Evolutionary conservation across 139 green algal species (phyloP), one percentile per base, ranked within the genome.

Genomic region (Microglena sp.): DNA sequence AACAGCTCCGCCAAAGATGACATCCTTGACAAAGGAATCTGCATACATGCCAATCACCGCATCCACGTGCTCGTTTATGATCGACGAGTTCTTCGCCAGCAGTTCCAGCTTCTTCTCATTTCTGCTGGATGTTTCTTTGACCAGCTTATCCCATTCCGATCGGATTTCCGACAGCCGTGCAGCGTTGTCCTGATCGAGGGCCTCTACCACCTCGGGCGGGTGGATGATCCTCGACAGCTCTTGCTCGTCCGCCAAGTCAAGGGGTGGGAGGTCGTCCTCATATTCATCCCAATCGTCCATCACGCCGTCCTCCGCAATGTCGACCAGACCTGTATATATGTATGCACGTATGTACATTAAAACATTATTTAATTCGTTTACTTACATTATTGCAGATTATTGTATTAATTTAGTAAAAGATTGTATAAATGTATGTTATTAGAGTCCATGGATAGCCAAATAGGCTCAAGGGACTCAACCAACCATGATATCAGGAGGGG

Each of bases 141-240:
- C n/a, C 32, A 80, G 33, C 26, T 27, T 34, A n/a, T 63, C 67
- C 73, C 73, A 80, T 24, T 54, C 44, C 2, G 5, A 26, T 1
- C 73, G 64, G 28, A 80, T 75, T 26, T 55, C 46, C 8, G 35
- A 60, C 40, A 80, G 68, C 0, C 63, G 46, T 0, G 22, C 54
- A 2, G 63, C 44, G 44, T 80, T 80, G n/a, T 3, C 2, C 0
- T 56, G 45, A 32, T 78, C 72, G 18, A 66, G 66, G 62, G 53
- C 66, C 56, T 46, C 35, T 4, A 80, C 73, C 40, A 80, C 59
- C 40, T 73, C 73, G 18, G 40, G 3, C 0, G 73, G 73, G 35
- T 71, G 45, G 4, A 80, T 67, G 8, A 60, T 34, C 4, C 73
- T 50, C 68, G 70, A 63, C 30, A 74, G 33, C 59, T 68, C 67